A percentile compares a stretch with the other conserved stretches of the same genome.
Conservation (phyloP, 225 moss, liverwort and hornwort species). For the Pseudisothecium myosuroides region DNA sequence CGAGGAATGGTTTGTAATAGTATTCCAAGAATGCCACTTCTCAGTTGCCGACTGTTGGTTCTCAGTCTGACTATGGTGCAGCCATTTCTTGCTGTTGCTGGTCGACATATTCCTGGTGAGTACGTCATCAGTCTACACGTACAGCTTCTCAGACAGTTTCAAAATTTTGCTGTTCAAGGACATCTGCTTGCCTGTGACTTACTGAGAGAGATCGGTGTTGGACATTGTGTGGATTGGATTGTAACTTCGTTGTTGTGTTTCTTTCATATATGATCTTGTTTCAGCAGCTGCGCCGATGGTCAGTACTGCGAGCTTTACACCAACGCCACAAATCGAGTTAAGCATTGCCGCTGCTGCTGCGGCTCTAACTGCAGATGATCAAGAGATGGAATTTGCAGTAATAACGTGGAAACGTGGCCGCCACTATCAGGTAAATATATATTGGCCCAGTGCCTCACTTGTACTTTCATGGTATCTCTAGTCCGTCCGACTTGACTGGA, state of each 20-base stretch:
- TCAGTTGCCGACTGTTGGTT: constrained; percentile 8
- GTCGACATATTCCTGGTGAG: constrained; percentile 34
- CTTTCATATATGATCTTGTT: neutral
- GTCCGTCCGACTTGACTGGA: neutral
- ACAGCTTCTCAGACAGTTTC: neutral
- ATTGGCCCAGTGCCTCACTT: neutral
- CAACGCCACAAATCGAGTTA: constrained; percentile 26
- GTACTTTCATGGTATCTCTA: neutral
- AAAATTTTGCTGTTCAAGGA: neutral
- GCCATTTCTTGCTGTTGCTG: constrained; percentile 5
- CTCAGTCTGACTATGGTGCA: constrained; percentile 13
- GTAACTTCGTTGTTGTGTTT: neutral
- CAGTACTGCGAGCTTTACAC: constrained; percentile 12
- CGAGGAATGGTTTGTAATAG: neutral
- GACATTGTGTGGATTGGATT: neutral
- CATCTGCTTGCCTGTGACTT: neutral
- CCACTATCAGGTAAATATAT: neutral
- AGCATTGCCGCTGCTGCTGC: neutral
- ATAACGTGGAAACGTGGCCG: constrained; percentile 3
- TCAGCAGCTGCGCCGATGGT: neutral
- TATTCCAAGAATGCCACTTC: constrained; percentile 11
- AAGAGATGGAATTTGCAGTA: neutral
- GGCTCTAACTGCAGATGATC: neutral
- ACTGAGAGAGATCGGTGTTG: neutral
- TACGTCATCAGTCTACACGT: neutral